Conservation (phyloP, 129 eudicot species). For the Tanacetum coccineum region DNA sequence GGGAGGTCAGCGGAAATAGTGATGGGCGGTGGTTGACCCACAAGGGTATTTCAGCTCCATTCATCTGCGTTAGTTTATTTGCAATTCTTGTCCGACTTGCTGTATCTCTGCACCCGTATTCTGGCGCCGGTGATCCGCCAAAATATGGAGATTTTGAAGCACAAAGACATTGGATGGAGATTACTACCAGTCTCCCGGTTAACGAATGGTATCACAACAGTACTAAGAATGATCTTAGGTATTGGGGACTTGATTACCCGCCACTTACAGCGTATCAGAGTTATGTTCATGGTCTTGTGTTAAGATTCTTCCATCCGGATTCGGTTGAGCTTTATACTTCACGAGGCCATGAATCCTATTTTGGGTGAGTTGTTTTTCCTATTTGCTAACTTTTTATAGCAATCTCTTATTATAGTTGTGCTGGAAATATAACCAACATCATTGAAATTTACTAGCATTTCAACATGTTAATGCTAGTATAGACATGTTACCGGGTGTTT, state of each 20-base stretch:
- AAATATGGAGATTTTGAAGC: slow-evolving; percentile 97
- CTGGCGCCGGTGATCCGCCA: slow-evolving; percentile 80
- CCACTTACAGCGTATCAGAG: slow-evolving; percentile 97
- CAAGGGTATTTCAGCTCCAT: slow-evolving; percentile 41
- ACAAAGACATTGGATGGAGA: slow-evolving; percentile 99
- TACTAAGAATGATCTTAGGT: slow-evolving; percentile 67
- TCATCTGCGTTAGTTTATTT: slow-evolving; percentile 63
- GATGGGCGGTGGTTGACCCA: slow-evolving; percentile 51
- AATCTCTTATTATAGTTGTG: background rate
- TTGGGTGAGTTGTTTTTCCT: slow-evolving; percentile 49
- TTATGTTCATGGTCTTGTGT: slow-evolving; percentile 65
- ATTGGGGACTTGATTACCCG: slow-evolving; percentile 99
- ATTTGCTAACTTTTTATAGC: background rate
- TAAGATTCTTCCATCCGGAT: slow-evolving; percentile 55
- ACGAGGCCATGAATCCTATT: slow-evolving; percentile 85
- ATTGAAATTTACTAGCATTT: too few species aligned
- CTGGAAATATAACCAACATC: background rate
- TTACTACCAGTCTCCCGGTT: slow-evolving; percentile 70
- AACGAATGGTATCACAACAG: slow-evolving; percentile 79
- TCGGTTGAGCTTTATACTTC: slow-evolving; percentile 67
- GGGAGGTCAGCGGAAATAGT: slow-evolving; percentile 12
- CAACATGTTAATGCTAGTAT: too few species aligned
- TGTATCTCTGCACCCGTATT: slow-evolving; percentile 83
- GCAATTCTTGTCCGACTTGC: slow-evolving; percentile 58
- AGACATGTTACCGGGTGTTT: too few species aligned